These are phyloP conservation scores for Cicer pinnatifidum DNA, from an alignment of 306 rosid species.

Conservation along the genomic window DNA sequence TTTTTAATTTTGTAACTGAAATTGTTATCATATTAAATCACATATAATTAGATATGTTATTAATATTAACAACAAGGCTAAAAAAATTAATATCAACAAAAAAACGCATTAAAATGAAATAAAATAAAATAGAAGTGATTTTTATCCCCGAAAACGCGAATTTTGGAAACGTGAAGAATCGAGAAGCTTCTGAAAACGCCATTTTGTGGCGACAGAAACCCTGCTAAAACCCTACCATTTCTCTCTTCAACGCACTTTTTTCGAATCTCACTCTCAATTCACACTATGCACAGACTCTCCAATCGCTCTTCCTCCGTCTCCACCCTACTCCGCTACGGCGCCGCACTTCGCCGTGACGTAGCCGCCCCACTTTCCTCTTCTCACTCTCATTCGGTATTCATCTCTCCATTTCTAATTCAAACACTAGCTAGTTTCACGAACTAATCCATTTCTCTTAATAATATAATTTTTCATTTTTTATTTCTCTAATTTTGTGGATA, in stretches of 20 bases:
- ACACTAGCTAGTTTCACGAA: not conserved
- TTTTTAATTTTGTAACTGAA: too few relatives aligned
- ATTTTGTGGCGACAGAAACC: constrained; percentile 41
- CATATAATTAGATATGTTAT: too few relatives aligned
- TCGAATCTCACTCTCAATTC: not conserved
- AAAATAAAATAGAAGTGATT: not conserved
- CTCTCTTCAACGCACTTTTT: not conserved
- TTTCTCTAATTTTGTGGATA: not conserved
- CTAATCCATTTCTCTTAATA: not conserved
- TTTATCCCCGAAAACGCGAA: not conserved
- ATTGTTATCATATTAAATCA: too few relatives aligned
- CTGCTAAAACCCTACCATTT: constrained; percentile 67
- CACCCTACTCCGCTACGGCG: constrained; percentile 60
- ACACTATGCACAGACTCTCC: constrained; percentile 69
- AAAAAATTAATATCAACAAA: too few relatives aligned
- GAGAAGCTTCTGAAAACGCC: constrained; percentile 68
- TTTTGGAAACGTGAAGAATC: constrained; percentile 33
- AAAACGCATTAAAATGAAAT: too few relatives aligned
- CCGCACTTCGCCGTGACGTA: constrained; percentile 46
- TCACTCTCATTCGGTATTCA: constrained; percentile 50
- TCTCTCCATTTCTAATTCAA: not conserved
- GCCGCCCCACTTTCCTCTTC: constrained; percentile 51
- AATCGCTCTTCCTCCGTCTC: constrained; percentile 71
- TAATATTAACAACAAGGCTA: too few relatives aligned
- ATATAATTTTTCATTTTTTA: not conserved